Base-by-base conservation (phyloP, 805 yeast genomes). In the Priceomyces melissophilus region DNA sequence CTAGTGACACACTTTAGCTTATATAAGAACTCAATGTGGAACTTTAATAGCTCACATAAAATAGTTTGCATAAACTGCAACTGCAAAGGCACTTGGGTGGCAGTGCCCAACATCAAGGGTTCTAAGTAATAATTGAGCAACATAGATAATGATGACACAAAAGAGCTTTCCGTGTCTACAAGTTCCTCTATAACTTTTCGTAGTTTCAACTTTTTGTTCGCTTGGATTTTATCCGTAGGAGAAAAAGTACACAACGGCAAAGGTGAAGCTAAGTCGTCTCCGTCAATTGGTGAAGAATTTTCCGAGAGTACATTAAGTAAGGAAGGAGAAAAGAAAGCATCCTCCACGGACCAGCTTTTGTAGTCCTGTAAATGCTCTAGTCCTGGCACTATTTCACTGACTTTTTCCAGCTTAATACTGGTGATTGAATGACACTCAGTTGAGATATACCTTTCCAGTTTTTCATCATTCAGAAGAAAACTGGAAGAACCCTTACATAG, bases 121-220 rank as follows among this genome's bases (percentile, higher is more conserved):
- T 64, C 67, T 3, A 76, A 49, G 44, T 76, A 79, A 29, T 61
- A 65, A n/a, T 62, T 66, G 5, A 63, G 58, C 13, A 79, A 55
- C 45, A 73, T 54, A 30, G 60, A 62, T 36, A 79, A 52, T 1
- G 76, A 70, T 33, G 61, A 60, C n/a, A 77, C 54, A 49, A 76
- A 79, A 1, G 58, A 59, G 17, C 61, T 65, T 48, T 79, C 85
- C 10, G 78, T 76, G 10, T 65, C 65, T 0, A 73, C 40, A 4
- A 79, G 52, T 50, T 79, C 85, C 41, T 73, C 69, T n/a, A 73
- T 46, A 1, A 63, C 43, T 35, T 57, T 61, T 15, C 46, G 39
- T 15, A 40, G 16, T 32, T 40, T 40, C 14, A 11, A 30, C 13
- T 26, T 26, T 29, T 37, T 32, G 5, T 10, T 12, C 6, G 16